Conservation (phyloP, 495 filamentous ascomycete species). For the Cercophora sp. region DNA sequence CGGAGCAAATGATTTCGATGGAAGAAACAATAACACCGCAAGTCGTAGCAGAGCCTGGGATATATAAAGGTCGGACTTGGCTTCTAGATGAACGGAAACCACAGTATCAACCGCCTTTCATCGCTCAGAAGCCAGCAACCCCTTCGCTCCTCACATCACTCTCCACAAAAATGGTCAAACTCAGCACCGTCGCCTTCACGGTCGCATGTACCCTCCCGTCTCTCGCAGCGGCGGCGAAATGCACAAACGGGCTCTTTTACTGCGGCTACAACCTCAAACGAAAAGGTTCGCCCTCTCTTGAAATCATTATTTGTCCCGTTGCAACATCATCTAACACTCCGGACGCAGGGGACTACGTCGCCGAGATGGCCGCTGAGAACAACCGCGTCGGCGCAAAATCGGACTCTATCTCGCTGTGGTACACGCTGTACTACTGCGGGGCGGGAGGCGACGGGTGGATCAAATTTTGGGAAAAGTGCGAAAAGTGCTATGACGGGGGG, state of each 20-base stretch:
- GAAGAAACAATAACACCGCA: too few relatives aligned
- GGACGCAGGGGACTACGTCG: not conserved
- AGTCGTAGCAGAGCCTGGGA: too few relatives aligned
- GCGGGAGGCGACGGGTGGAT: conserved; percentile 3
- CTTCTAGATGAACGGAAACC: too few relatives aligned
- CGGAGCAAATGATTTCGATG: too few relatives aligned
- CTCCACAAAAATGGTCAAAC: not conserved
- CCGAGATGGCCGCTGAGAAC: not conserved
- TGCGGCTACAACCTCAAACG: not conserved
- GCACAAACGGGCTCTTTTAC: not conserved
- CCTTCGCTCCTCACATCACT: not conserved
- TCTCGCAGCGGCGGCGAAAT: not conserved
- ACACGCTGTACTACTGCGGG: conserved; percentile 5
- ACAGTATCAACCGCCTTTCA: too few relatives aligned
- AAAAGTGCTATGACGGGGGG: conserved; percentile 4
- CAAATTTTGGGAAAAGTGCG: not conserved
- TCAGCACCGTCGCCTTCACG: not conserved
- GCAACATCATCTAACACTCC: not conserved
- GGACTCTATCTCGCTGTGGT: not conserved
- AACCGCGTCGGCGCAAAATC: not conserved
- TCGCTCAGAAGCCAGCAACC: not conserved
- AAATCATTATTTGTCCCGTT: not conserved
- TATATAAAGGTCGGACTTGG: too few relatives aligned
- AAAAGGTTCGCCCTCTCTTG: too few relatives aligned
- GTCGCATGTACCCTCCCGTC: not conserved